Evolutionary conservation across 2,329 filamentous ascomycete species (phyloP), one percentile per base, ranked within the genome.

Genomic region (Gyromitra esculenta): DNA sequence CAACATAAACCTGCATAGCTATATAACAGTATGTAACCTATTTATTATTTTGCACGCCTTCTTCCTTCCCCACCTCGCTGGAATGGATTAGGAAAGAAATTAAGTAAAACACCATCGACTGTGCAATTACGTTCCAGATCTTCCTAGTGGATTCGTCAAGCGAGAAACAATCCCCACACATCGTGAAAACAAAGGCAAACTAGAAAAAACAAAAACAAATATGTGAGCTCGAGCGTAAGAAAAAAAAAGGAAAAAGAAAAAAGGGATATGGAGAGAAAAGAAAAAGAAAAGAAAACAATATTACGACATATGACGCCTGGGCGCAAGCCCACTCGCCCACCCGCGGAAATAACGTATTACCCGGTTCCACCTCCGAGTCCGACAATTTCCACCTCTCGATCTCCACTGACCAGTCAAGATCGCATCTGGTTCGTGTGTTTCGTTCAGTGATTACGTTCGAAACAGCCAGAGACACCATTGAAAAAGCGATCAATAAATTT

Each of bases 401-500:
- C 21, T n/a, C 18, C 25, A 41, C 39, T 45, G 39, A 37, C 52
- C 21, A 45, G 65, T 66, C 8, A 37, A 43, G 18, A 59, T 54
- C 15, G 25, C 25, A 31, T 31, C 25, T 31, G 25, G 25, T 31
- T 31, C 25, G 25, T 31, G 25, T 11, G 25, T 11, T 9, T 41
- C n/a, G 15, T 41, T 11, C 59, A 68, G 15, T 48, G 50, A 31
- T 25, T 54, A 18, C n/a, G 1, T 50, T 41, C 4, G 39, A n/a
- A 18, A 9, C 31, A n/a, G 13, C 9, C 21, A n/a, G 1, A 56
- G 31, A n/a, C 1, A 39, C 8, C 54, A 48, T 11, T 31, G 4
- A 3, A 21, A 59, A 60, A 37, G 11, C 15, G 39, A 59, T 59
- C 37, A 62, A 62, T 70, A 45, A 43, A 52, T 63, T 70, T 60